Evolutionary conservation across 78 protist species (phyloP), one percentile per base, ranked within the genome.

Genomic region (Salpingoeca rosetta): DNA sequence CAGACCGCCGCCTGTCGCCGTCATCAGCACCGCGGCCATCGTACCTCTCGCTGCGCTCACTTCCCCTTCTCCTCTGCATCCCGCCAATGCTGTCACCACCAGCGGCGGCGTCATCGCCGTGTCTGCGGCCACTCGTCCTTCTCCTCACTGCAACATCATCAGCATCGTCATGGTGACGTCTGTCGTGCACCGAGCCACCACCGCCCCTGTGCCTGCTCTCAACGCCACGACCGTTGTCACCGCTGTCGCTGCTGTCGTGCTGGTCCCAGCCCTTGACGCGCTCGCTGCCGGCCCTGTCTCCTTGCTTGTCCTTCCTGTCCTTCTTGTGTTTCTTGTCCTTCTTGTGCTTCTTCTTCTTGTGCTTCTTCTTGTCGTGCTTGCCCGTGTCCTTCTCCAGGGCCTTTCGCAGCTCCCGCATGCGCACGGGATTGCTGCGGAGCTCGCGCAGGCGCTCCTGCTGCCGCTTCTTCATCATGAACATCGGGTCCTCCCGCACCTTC

Each of bases 401-500:
- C 72, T 44, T 28, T 2, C 31, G 27, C 36, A 86, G n/a, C 38
- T 86, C 79, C 84, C 79, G 81, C 89, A 86, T 86, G n/a, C 77
- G 76, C 35, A 86, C 28, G 24, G 92, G 90, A 78, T 86, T 86
- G 24, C 84, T 57, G 22, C 83, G 39, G 12, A 86, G 75, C 43
- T 73, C 80, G 24, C 79, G 76, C 1, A 86, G 44, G 37, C 85
- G 42, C 74, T 86, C 90, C 79, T 86, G 72, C 80, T 90, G 86
- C 44, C 85, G 80, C 45, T 86, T 44, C 44, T 81, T 44, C 1
- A 90, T 90, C 51, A 86, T 3, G 38, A 31, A 27, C 39, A 80
- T 79, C 73, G 92, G 92, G 36, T 90, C 92, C 43, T 90, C 92
- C 73, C 92, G 87, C 3, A 82, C 51, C 73, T 45, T 80, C 11